These are phyloP conservation scores for Komagataella pseudopastoris DNA, from an alignment of 805 yeast species.

Conservation along the genomic window DNA sequence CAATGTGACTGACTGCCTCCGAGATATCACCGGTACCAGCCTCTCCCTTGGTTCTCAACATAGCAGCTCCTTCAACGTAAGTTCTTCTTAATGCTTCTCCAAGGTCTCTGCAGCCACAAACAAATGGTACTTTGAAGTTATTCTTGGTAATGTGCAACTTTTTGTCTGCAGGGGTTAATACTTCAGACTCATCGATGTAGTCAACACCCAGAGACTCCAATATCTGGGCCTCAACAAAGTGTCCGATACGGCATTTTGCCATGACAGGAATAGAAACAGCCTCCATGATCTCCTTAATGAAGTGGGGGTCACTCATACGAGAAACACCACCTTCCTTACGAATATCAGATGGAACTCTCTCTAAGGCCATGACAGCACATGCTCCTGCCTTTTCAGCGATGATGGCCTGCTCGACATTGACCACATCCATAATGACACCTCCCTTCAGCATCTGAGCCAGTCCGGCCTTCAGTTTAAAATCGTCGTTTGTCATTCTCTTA, in stretches of 20 bases:
- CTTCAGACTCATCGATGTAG: constrained; percentile 78
- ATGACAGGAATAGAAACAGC: constrained; percentile 64
- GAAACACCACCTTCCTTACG: constrained; percentile 73
- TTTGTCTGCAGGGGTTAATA: constrained; percentile 72
- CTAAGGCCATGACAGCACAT: constrained; percentile 83
- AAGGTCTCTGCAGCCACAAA: constrained; percentile 71
- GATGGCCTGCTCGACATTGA: constrained; percentile 65
- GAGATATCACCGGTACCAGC: constrained; percentile 84
- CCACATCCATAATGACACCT: constrained; percentile 65
- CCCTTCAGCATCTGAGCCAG: constrained; percentile 81
- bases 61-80: constrained; percentile 65
- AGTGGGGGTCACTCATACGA: constrained; percentile 74
- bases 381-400: constrained; percentile 81
- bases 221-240: constrained; percentile 69
- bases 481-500: constrained; percentile 7
- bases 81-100: constrained; percentile 76
- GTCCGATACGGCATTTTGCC: constrained; percentile 83
- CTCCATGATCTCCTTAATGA: constrained; percentile 63
- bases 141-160: constrained; percentile 46
- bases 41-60: constrained; percentile 81
- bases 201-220: constrained; percentile 61
- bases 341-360: constrained; percentile 77
- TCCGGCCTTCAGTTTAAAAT: constrained; percentile 54
- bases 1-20: constrained; percentile 69
- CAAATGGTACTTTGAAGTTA: constrained; percentile 60